Percentiles rank a stretch among this genome's conserved stretches.
Evolutionary conservation across 1,139 yeast species (phyloP).

Genomic region (Zygoascus hellenicus): DNA sequence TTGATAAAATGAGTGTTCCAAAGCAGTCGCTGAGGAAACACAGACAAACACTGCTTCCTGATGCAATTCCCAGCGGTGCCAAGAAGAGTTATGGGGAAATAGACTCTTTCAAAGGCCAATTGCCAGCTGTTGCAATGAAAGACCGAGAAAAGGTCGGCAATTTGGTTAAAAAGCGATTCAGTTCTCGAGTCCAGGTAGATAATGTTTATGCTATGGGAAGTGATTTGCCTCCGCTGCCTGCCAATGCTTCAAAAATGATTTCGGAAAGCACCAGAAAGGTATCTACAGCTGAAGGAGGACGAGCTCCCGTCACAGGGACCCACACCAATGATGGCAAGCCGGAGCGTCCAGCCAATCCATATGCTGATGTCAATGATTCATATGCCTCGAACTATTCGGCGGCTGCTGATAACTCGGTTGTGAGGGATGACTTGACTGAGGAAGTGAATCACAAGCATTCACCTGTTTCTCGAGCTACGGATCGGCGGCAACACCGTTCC

Average conservation of each 20-base stretch:
- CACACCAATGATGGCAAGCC: not conserved
- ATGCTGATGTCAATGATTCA: too few relatives aligned
- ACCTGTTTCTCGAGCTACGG: not conserved
- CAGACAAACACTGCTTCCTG: constrained; percentile 28
- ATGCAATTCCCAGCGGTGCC: constrained; percentile 14
- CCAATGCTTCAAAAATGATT: constrained; percentile 25
- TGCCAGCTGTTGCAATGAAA: constrained; percentile 22
- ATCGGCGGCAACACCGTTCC: not conserved
- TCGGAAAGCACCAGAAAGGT: constrained; percentile 16
- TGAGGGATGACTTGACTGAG: not conserved
- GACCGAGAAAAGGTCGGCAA: constrained; percentile 26
- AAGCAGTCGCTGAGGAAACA: constrained; percentile 30
- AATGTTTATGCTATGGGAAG: constrained; percentile 13
- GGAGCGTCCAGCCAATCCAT: too few relatives aligned
- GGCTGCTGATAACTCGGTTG: not conserved
- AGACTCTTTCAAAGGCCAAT: constrained; percentile 19
- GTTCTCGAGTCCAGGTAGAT: constrained; percentile 21
- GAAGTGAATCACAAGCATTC: not conserved
- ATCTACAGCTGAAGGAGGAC: not conserved
- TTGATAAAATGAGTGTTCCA: constrained; percentile 2
- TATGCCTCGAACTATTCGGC: not conserved
- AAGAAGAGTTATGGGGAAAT: constrained; percentile 21
- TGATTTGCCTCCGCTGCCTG: constrained; percentile 25
- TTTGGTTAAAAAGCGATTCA: constrained; percentile 26
- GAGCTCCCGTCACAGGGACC: not conserved